Conservation (phyloP, 768 basidiomycete genomes). For the Tylopilus balloui region DNA sequence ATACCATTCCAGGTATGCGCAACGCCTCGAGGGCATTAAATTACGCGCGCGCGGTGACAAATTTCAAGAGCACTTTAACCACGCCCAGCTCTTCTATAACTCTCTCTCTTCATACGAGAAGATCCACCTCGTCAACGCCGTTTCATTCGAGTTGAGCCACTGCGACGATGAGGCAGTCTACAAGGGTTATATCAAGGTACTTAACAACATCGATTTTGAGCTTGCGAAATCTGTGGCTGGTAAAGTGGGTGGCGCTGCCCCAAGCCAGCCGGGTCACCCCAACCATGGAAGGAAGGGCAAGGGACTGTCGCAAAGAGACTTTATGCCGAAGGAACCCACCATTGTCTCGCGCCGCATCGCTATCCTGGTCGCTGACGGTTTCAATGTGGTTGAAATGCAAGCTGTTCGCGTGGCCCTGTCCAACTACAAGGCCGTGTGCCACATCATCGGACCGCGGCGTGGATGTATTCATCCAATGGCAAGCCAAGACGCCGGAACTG, state of each 20-base stretch:
- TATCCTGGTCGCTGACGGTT: constrained; percentile 72
- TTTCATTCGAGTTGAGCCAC: constrained; percentile 82
- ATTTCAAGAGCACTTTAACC: constrained; percentile 72
- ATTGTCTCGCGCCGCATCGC: constrained; percentile 70
- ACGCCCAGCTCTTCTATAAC: constrained; percentile 81
- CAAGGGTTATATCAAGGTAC: constrained; percentile 57
- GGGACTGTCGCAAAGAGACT: constrained; percentile 58
- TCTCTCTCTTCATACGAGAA: constrained; percentile 68
- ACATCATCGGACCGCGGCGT: constrained; percentile 67
- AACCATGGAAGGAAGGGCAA: constrained; percentile 57
- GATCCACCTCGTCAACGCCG: constrained; percentile 61
- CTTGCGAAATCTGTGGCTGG: constrained; percentile 66
- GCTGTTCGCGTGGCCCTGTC: constrained; percentile 52
- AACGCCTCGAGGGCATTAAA: constrained; percentile 51
- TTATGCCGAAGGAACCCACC: constrained; percentile 50
- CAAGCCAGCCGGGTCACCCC: constrained; percentile 43
- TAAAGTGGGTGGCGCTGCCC: constrained; percentile 58
- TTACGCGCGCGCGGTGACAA: constrained; percentile 62
- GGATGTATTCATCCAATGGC: constrained; percentile 39
- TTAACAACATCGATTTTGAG: constrained; percentile 70
- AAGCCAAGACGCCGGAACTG: constrained; percentile 22
- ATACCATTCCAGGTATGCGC: constrained; percentile 37
- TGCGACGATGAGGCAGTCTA: constrained; percentile 74
- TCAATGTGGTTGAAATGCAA: constrained; percentile 55
- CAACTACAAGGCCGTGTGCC: constrained; percentile 52